These are phyloP conservation scores for Yamadazyma taylorii DNA, from an alignment of 1,139 yeast genomes.

Conservation along the genomic window DNA sequence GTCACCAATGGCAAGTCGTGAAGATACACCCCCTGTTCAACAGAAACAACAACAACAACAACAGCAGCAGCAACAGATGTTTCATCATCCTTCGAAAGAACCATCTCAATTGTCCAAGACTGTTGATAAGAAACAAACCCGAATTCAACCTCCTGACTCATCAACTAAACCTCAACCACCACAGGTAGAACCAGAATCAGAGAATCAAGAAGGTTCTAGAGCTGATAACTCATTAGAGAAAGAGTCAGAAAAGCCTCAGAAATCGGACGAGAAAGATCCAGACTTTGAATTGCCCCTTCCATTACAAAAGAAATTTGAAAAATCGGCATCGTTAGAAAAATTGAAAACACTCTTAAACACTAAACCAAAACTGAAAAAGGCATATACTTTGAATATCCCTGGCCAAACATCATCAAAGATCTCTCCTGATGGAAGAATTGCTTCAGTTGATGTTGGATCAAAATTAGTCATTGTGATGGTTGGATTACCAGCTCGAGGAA, in stretches of 20 bases:
- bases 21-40: background rate
- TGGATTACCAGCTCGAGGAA: conserved; percentile 91
- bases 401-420: conserved; percentile 85
- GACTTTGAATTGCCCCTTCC: conserved; percentile 28
- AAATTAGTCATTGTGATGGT: conserved; percentile 93
- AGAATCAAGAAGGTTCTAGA: background rate
- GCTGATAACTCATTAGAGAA: background rate
- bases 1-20: conserved; percentile 9
- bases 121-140: background rate
- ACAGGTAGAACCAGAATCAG: background rate
- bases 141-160: background rate
- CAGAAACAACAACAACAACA: conserved; percentile 7
- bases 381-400: conserved; percentile 87
- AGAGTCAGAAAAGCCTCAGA: conserved; percentile 1
- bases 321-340: conserved; percentile 44
- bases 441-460: conserved; percentile 71
- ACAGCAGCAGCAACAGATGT: conserved; percentile 1
- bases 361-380: conserved; percentile 46
- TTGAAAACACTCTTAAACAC: conserved; percentile 38
- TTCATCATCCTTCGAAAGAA: conserved; percentile 3
- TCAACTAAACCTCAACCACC: background rate
- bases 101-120: background rate
- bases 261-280: conserved; percentile 7
- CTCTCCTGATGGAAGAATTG: conserved; percentile 81
- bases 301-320: conserved; percentile 36